Percentiles rank a stretch among this genome's conserved stretches.
Conservation (phyloP, 2,329 filamentous ascomycete genomes). For the Xylaria sp. region DNA sequence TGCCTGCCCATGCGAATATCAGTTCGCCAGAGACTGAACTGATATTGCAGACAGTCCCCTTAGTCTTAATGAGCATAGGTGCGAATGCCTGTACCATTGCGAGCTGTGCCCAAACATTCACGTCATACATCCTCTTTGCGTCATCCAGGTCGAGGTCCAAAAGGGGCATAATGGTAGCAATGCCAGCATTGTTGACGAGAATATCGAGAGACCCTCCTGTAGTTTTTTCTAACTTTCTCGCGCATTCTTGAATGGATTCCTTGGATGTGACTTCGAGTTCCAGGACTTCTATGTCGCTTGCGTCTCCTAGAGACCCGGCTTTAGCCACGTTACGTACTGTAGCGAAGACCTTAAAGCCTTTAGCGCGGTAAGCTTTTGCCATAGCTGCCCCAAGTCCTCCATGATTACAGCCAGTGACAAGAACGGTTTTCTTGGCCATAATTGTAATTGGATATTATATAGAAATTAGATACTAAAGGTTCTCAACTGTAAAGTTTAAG, state of each 20-base stretch:
- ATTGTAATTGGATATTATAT: neutral
- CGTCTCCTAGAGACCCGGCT: neutral
- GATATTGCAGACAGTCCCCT: slow-evolving; percentile 12
- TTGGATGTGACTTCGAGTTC: slow-evolving; percentile 32
- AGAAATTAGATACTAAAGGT: neutral
- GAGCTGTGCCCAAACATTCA: slow-evolving; percentile 27
- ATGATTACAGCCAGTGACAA: slow-evolving; percentile 22
- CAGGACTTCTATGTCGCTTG: slow-evolving; percentile 21
- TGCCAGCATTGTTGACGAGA: slow-evolving; percentile 35
- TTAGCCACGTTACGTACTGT: slow-evolving; percentile 24
- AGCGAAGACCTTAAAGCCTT: slow-evolving; percentile 28
- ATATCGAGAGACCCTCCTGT: slow-evolving; percentile 23
- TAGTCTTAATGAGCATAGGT: slow-evolving; percentile 5
- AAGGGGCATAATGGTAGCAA: slow-evolving; percentile 15
- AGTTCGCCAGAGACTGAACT: slow-evolving; percentile 12
- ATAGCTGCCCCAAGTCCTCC: slow-evolving; percentile 23
- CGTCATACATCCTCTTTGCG: slow-evolving; percentile 22
- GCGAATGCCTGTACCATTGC: slow-evolving; percentile 26
- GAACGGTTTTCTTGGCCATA: slow-evolving; percentile 16
- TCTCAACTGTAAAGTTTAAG: neutral
- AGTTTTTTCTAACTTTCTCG: neutral
- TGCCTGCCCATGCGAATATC: neutral
- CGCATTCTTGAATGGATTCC: slow-evolving; percentile 19
- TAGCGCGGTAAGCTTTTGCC: slow-evolving; percentile 4
- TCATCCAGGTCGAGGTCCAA: slow-evolving; percentile 24